Conservation (phyloP, 805 yeast species). For the Wickerhamiella galacta region DNA sequence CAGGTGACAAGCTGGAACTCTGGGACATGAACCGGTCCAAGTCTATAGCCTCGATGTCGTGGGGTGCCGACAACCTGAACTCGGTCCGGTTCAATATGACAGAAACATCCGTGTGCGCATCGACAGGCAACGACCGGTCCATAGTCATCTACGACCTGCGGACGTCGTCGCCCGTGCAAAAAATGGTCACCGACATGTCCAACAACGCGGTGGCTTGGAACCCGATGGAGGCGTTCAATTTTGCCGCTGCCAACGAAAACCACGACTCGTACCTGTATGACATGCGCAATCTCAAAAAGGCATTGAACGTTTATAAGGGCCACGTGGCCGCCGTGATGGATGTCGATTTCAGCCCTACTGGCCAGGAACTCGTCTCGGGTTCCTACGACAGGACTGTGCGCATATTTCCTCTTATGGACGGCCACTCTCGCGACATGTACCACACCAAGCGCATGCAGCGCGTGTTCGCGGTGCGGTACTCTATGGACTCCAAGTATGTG, state of each 20-base stretch:
- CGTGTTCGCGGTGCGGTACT: slow-evolving; percentile 63
- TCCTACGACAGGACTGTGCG: slow-evolving; percentile 89
- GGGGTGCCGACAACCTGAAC: slow-evolving; percentile 92
- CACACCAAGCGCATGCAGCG: slow-evolving; percentile 98
- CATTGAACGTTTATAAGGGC: slow-evolving; percentile 77
- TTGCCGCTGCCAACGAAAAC: slow-evolving; percentile 86
- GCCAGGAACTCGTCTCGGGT: slow-evolving; percentile 88
- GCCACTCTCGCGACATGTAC: slow-evolving; percentile 88
- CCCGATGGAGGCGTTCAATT: slow-evolving; percentile 92
- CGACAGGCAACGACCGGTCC: slow-evolving; percentile 74
- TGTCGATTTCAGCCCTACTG: slow-evolving; percentile 91
- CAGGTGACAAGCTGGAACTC: slow-evolving; percentile 76
- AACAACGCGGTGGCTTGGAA: slow-evolving; percentile 87
- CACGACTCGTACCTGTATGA: slow-evolving; percentile 91
- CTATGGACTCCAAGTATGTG: slow-evolving; percentile 80
- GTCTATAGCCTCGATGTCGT: slow-evolving; percentile 60
- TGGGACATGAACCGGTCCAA: slow-evolving; percentile 80
- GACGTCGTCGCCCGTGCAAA: slow-evolving; percentile 83
- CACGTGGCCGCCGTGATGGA: slow-evolving; percentile 94
- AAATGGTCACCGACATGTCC: slow-evolving; percentile 64
- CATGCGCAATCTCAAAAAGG: slow-evolving; percentile 76
- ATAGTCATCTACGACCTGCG: slow-evolving; percentile 80
- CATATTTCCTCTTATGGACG: slow-evolving; percentile 55
- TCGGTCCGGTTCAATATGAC: slow-evolving; percentile 77
- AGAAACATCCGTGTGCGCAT: slow-evolving; percentile 76